Evolutionary conservation across 1,139 yeast species (phyloP).

Genomic region (Pichia sp.): DNA sequence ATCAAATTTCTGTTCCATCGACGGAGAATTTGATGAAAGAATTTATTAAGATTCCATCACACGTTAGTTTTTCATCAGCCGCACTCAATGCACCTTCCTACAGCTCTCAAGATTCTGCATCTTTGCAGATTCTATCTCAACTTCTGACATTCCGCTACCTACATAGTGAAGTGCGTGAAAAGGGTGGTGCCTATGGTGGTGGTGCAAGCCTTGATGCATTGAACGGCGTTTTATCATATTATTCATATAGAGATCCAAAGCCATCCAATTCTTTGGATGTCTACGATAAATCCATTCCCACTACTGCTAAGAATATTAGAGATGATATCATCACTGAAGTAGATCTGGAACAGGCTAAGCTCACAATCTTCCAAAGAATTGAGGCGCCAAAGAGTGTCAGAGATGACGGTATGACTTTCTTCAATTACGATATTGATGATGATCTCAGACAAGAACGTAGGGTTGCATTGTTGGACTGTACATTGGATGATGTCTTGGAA

Average conservation of each 20-base stretch:
- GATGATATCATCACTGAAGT: conserved; percentile 36
- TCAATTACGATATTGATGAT: conserved; percentile 66
- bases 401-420: conserved; percentile 63
- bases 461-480: conserved; percentile 60
- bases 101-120: conserved; percentile 68
- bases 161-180: conserved; percentile 86
- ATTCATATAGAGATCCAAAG: conserved; percentile 92
- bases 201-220: conserved; percentile 81
- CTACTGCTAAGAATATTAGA: conserved; percentile 41
- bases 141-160: conserved; percentile 74
- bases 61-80: conserved; percentile 76
- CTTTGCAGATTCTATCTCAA: conserved; percentile 76
- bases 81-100: conserved; percentile 66
- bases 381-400: conserved; percentile 87
- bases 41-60: conserved; percentile 73
- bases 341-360: conserved; percentile 83
- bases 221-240: conserved; percentile 74
- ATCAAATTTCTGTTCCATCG: conserved; percentile 3
- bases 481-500: conserved; percentile 51
- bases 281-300: conserved; percentile 49
- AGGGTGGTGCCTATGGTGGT: conserved; percentile 98
- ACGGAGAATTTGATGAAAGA: conserved; percentile 22
- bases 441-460: conserved; percentile 79
- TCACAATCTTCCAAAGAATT: conserved; percentile 81
- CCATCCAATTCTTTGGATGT: conserved; percentile 62